phyloP scores from a whole-genome alignment of 2,329 filamentous ascomycete genomes.

The Hypoxylon sp. region DNA sequence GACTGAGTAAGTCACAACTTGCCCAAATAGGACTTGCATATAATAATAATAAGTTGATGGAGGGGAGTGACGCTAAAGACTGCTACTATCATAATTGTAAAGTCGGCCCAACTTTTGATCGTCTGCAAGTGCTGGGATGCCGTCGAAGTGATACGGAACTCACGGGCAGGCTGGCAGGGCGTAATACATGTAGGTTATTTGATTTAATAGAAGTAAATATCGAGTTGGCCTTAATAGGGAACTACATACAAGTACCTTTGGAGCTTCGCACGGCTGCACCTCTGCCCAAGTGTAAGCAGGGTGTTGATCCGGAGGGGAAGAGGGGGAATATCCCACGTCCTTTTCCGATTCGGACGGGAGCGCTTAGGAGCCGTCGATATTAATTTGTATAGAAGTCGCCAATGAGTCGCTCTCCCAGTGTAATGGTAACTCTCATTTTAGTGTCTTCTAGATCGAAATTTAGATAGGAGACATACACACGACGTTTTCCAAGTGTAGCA shows the following conservation, averaged over 20 bases:
- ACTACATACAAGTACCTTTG: conserved; percentile 45
- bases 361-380: conserved; percentile 26
- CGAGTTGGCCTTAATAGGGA: conserved; percentile 39
- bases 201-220: conserved; percentile 35
- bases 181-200: conserved; percentile 33
- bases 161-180: conserved; percentile 34
- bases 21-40: conserved; percentile 43
- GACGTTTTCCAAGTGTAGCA: conserved; percentile 28
- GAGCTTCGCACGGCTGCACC: conserved; percentile 44
- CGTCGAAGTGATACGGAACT: conserved; percentile 39
- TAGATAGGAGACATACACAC: conserved; percentile 30
- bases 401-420: conserved; percentile 46
- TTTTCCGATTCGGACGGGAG: conserved; percentile 43
- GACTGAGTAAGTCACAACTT: conserved; percentile 39
- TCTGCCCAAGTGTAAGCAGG: conserved; percentile 47
- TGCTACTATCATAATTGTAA: conserved; percentile 35
- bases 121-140: conserved; percentile 42
- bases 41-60: conserved; percentile 39
- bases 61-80: conserved; percentile 49
- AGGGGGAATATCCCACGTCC: conserved; percentile 38
- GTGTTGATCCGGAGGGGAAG: conserved; percentile 43
- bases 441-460: conserved; percentile 30
- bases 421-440: conserved; percentile 40
- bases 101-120: conserved; percentile 40
- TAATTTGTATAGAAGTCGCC: conserved; percentile 25